Base-by-base conservation (phyloP, 306 rosid species). In the Elaeagnus macrophylla region DNA sequence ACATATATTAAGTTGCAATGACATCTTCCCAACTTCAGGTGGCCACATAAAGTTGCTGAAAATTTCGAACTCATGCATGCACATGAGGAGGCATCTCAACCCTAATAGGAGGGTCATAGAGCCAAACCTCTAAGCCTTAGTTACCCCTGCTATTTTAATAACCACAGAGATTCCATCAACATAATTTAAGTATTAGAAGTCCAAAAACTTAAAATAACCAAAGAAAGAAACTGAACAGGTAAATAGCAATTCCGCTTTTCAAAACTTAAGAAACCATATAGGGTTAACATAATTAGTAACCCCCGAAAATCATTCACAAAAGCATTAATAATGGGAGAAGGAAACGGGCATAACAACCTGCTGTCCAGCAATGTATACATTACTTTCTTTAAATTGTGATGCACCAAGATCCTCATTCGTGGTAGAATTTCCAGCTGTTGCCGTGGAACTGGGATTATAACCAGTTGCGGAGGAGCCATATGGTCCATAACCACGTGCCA, bases 351-450 rank as follows among this genome's bases (percentile, higher is more conserved):
- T 53, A 19, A 68, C 73, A 51, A 91, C 99, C 96, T 91, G 99
- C 51, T 81, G 96, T 62, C 96, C 95, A 12, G 79, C 55, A 42
- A 91, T 77, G 82, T 91, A 91, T 40, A 82, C 78, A 47, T 75
- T 91, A 75, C 48, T 91, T 53, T 91, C 99, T 76, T 86, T 91
- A 75, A 84, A 91, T 76, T 80, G 95, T 25, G 95, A 84, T 12
- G 81, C 75, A 53, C 83, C 79, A 18, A 82, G 83, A 75, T 91
- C 96, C 68, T 87, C 99, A 46, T 84, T 91, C 35, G 74, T 53
- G 51, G 81, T 75, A 7, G 93, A 71, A 64, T 87, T 87, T 68
- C 87, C 96, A 0, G 75, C 79, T 51, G 75, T 67, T 38, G 82
- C 73, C 38, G 78, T 79, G 61, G 96, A 75, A 64, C 81, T 79